Evolutionary conservation across 352 stramenopile species (phyloP).

Genomic region (Lagenidium sp.): DNA sequence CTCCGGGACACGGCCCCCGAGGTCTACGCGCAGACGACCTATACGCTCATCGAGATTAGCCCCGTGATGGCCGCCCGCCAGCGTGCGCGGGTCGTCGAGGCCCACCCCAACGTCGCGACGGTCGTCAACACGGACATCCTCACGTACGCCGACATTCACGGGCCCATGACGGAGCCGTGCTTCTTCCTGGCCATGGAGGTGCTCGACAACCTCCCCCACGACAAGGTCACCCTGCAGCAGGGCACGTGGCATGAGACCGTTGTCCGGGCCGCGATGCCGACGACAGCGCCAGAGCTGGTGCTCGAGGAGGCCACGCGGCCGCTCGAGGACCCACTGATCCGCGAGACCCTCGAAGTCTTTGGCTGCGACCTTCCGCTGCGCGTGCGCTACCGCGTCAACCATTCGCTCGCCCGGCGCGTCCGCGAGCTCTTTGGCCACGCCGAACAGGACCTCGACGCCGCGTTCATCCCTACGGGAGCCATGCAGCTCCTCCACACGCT

Average conservation of each 20-base stretch:
- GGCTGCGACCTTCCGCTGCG: slow-evolving; percentile 62
- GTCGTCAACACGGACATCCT: slow-evolving; percentile 81
- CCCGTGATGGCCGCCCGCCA: slow-evolving; percentile 80
- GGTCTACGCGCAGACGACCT: slow-evolving; percentile 75
- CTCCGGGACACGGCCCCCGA: slow-evolving; percentile 57
- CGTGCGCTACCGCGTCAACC: slow-evolving; percentile 54
- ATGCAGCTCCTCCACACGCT: slow-evolving; percentile 86
- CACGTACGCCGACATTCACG: slow-evolving; percentile 54
- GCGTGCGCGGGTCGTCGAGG: slow-evolving; percentile 35
- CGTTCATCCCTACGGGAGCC: slow-evolving; percentile 84
- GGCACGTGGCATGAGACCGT: slow-evolving; percentile 76
- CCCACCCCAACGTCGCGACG: slow-evolving; percentile 53
- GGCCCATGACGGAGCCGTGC: slow-evolving; percentile 36
- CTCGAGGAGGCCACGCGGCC: slow-evolving; percentile 42
- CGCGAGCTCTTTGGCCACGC: slow-evolving; percentile 40
- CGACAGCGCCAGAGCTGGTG: slow-evolving; percentile 1
- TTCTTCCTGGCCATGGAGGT: slow-evolving; percentile 86
- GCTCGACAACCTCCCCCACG: slow-evolving; percentile 88
- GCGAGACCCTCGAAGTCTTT: slow-evolving; percentile 61
- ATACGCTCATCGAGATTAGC: slow-evolving; percentile 88
- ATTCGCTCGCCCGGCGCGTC: slow-evolving; percentile 35
- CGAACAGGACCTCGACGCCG: slow-evolving; percentile 38
- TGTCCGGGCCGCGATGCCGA: slow-evolving; percentile 20
- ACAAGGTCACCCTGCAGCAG: slow-evolving; percentile 77
- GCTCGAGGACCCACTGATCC: slow-evolving; percentile 61